Evolutionary conservation across 2,329 filamentous ascomycete genomes (phyloP).

Genomic region (Colletotrichum godetiae): DNA sequence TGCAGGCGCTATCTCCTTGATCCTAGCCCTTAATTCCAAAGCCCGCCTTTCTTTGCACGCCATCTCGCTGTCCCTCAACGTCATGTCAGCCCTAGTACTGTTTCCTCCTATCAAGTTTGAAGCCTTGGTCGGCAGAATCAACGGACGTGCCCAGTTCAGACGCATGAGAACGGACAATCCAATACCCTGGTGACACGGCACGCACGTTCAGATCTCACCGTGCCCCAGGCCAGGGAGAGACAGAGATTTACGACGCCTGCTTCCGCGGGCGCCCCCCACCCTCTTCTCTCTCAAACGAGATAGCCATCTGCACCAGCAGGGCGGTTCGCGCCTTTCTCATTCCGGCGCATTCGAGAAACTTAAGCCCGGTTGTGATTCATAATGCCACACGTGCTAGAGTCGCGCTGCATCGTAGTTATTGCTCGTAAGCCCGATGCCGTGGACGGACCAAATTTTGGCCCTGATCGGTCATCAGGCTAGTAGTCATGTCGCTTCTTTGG

Average conservation of each 20-base stretch:
- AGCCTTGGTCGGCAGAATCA: background rate
- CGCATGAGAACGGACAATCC: background rate
- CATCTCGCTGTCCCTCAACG: slow-evolving; percentile 8
- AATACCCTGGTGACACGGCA: slow-evolving; percentile 13
- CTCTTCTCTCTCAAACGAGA: background rate
- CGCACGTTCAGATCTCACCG: slow-evolving; percentile 13
- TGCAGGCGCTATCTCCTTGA: background rate
- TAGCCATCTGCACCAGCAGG: background rate
- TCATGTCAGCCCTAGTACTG: slow-evolving; percentile 17
- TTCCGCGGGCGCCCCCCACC: background rate
- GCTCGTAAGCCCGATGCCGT: slow-evolving; percentile 15
- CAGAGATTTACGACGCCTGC: background rate
- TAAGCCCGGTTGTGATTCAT: slow-evolving; percentile 20
- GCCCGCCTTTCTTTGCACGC: slow-evolving; percentile 4
- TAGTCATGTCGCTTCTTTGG: background rate
- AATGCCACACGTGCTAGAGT: background rate
- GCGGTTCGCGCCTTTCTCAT: background rate
- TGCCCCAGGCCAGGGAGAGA: background rate
- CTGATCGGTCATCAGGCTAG: slow-evolving; percentile 30
- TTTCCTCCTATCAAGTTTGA: background rate
- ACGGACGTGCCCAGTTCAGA: background rate
- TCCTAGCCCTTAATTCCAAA: slow-evolving; percentile 7
- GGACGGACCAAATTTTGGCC: slow-evolving; percentile 1
- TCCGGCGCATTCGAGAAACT: slow-evolving; percentile 14
- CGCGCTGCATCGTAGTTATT: background rate